Evolutionary conservation across 78 protist genomes (phyloP), one percentile per base, ranked within the genome.

Genomic region (Dictyostelium intermedium): DNA sequence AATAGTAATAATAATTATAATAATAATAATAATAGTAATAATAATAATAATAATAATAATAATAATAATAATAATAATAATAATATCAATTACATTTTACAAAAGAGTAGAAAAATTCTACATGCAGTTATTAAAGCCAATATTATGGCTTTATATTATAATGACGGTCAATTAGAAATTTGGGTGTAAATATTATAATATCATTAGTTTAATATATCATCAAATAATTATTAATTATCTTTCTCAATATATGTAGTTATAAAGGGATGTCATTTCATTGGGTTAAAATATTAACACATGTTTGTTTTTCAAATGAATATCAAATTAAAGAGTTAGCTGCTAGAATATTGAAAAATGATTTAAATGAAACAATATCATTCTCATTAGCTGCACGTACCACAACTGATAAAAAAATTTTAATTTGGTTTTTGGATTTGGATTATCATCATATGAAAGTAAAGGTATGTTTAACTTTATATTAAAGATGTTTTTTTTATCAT

Each of bases 251-350:
- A 56, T 53, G 7, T 74, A 85, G 91, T 45, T 87, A 87, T 63
- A 87, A 63, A 66, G 93, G 93, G 35, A 37, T 87, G 20, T 43
- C 77, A 37, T 87, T 45, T 63, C 85, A 66, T 43, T 87, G 93
- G 93, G 50, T 87, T 18, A 30, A 56, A 8, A 11, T 87, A 18
- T 35, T 18, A 27, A 30, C 10, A 41, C 23, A 78, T 25, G 34
- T n/a, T 63, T 50, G 61, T 50, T 50, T 50, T 50, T 50, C 61
- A 50, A 50, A 50, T 50, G 61, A 50, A 50, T 50, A 50, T 16
- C 73, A 63, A 6, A 63, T 35, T 2, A 45, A 85, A 39, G 50
- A 47, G n/a, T 10, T 56, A 47, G 34, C 73, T 14, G 10, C 35
- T 6, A 27, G 56, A 61, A 60, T 79, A 18, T 32, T 63, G 41